These are phyloP conservation scores for Linnemannia hyalina DNA, from an alignment of 192 early-diverging fungal genomes.

Conservation along the genomic window DNA sequence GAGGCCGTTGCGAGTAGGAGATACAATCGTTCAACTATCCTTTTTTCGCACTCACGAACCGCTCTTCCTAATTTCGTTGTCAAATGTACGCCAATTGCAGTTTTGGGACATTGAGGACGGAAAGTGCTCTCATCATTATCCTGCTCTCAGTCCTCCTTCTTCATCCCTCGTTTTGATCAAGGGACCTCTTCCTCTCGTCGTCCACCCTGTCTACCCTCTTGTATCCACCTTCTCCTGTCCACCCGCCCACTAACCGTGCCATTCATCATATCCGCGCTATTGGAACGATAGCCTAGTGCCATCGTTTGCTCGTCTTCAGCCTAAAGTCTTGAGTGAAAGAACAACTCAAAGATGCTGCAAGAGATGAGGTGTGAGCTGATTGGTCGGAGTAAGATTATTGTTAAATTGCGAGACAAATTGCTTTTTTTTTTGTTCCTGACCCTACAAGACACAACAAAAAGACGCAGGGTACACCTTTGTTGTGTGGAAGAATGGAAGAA, in stretches of 20 bases:
- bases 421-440: background rate
- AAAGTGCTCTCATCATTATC: background rate
- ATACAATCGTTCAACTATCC: background rate
- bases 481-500: too few species aligned
- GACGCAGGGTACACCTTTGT: too few species aligned
- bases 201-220: background rate
- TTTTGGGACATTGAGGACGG: background rate
- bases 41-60: background rate
- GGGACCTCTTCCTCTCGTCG: background rate
- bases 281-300: background rate
- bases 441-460: background rate
- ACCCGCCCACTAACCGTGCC: background rate
- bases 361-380: background rate
- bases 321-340: background rate
- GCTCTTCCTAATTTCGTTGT: background rate
- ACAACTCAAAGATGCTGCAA: background rate
- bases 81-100: slow-evolving; percentile 6
- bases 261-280: background rate
- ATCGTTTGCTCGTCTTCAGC: background rate
- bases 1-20: background rate
- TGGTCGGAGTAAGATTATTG: background rate
- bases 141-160: background rate
- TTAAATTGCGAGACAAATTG: background rate
- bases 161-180: background rate
- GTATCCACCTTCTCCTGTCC: background rate